Evolutionary conservation across 805 yeast species (phyloP).

Genomic region (Scheffersomyces amazonensis): DNA sequence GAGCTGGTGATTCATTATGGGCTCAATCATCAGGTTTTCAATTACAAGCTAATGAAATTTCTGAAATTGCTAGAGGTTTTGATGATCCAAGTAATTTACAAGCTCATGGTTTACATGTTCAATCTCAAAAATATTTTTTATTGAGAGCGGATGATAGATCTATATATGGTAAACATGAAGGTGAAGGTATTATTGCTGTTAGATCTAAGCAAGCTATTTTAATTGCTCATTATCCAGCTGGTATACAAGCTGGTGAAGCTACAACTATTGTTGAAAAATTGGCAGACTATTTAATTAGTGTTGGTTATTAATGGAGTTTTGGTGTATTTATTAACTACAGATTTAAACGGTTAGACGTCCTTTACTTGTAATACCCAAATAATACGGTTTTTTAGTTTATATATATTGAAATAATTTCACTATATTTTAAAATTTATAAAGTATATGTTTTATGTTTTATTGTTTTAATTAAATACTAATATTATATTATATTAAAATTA

Average conservation of each 20-base stretch:
- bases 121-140: conserved; percentile 82
- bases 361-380: no score
- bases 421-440: no score
- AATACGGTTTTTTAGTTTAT: no score
- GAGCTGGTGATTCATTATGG: conserved; percentile 95
- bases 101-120: conserved; percentile 81
- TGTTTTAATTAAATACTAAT: no score
- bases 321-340: no score
- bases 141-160: conserved; percentile 90
- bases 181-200: conserved; percentile 84
- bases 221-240: conserved; percentile 91
- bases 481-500: no score
- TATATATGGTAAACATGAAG: conserved; percentile 87
- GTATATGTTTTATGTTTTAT: no score
- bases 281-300: conserved; percentile 91
- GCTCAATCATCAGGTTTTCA: conserved; percentile 72
- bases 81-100: conserved; percentile 77
- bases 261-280: conserved; percentile 91
- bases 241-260: conserved; percentile 92
- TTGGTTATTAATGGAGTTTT: conserved; percentile 56
- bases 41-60: conserved; percentile 68
- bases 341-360: no score
- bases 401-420: no score
- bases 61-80: conserved; percentile 74
- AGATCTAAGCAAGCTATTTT: conserved; percentile 92